Conservation (phyloP, 257 asterid genomes). For the Thymus mandschuricus region DNA sequence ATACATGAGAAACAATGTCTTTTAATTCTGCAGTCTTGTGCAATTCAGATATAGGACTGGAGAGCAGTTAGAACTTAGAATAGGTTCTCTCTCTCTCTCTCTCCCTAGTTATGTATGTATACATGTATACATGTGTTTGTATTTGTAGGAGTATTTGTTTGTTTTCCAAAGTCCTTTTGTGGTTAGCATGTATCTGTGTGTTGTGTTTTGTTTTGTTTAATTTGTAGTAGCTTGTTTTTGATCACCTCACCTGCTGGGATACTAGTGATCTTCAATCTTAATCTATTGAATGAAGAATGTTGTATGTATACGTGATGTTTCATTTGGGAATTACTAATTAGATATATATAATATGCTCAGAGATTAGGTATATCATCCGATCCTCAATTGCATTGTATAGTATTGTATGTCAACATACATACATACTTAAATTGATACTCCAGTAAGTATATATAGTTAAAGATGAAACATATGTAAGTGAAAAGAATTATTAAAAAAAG, state of each 20-base stretch:
- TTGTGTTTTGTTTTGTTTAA: conserved; percentile 40
- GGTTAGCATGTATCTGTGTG: conserved; percentile 48
- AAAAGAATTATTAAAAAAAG: too few relatives aligned
- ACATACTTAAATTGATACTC: too few relatives aligned
- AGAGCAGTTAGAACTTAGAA: conserved; percentile 15
- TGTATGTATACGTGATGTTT: conserved; percentile 8
- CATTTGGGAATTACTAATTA: conserved; percentile 24
- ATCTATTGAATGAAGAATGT: background rate
- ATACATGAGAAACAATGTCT: background rate
- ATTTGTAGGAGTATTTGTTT: conserved; percentile 36
- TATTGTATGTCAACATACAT: too few relatives aligned
- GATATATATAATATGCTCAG: conserved; percentile 1
- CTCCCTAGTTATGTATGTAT: background rate
- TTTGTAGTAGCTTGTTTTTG: conserved; percentile 41
- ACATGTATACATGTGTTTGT: conserved; percentile 14
- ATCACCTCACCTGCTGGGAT: conserved; percentile 34
- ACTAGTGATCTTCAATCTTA: conserved; percentile 18
- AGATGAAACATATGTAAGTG: too few relatives aligned
- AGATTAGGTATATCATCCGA: background rate
- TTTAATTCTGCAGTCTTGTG: background rate
- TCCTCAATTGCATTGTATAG: too few relatives aligned
- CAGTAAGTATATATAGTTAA: too few relatives aligned
- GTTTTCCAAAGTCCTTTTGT: conserved; percentile 45
- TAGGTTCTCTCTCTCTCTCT: background rate
- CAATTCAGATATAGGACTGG: background rate